Evolutionary conservation across 176 grass and related monocot species (phyloP).

Genomic region (Miscanthus lutarioriparius): DNA sequence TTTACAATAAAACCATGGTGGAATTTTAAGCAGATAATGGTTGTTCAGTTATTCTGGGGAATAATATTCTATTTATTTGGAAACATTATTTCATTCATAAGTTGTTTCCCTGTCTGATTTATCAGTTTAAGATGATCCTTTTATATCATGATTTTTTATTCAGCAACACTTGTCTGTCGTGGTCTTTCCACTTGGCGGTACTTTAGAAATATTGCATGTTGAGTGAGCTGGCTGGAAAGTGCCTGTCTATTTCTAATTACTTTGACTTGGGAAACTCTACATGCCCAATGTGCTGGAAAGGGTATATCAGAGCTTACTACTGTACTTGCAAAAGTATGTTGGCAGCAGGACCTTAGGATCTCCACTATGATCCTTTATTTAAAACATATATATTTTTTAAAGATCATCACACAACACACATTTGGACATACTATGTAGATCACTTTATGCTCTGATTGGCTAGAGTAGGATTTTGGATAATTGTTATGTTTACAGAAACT

Average conservation of each 20-base stretch:
- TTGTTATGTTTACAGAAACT: slow-evolving; percentile 6
- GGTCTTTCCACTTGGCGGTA: slow-evolving; percentile 34
- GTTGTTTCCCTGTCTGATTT: background rate
- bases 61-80: background rate
- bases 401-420: slow-evolving; percentile 5
- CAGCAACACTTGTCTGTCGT: slow-evolving; percentile 14
- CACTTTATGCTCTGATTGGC: slow-evolving; percentile 9
- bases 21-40: background rate
- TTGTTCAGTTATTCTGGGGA: background rate
- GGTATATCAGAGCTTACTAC: slow-evolving; percentile 32
- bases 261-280: slow-evolving; percentile 32
- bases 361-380: slow-evolving; percentile 24
- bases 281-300: slow-evolving; percentile 42
- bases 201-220: slow-evolving; percentile 28
- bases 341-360: slow-evolving; percentile 23
- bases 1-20: background rate
- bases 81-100: background rate
- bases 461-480: background rate
- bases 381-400: background rate
- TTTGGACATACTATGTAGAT: background rate
- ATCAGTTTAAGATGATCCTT: background rate
- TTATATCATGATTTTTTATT: background rate
- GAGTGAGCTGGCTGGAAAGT: slow-evolving; percentile 43
- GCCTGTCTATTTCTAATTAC: slow-evolving; percentile 35
- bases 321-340: slow-evolving; percentile 27